A percentile compares a stretch with the other conserved stretches of the same genome.
These are phyloP conservation scores for Erysimum cheiranthoides DNA, from an alignment of 345 rosid genomes.

Conservation along the genomic window DNA sequence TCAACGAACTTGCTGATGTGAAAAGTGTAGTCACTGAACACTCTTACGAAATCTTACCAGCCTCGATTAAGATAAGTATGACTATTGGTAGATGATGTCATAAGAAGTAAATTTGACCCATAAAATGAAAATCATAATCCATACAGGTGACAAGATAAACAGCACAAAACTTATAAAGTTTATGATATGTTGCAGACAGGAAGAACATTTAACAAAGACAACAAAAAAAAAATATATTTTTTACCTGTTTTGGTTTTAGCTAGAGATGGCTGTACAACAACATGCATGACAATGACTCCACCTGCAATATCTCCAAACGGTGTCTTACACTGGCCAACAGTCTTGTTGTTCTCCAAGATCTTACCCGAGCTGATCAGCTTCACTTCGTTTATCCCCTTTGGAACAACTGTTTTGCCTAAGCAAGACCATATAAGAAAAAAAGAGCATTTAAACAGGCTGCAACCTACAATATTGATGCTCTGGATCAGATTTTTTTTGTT, in stretches of 20 bases:
- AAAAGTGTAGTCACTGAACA: not conserved
- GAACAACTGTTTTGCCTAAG: conserved; percentile 74
- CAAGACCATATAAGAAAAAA: not conserved
- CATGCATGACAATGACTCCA: conserved; percentile 73
- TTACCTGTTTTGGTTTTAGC: conserved; percentile 73
- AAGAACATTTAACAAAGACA: not conserved
- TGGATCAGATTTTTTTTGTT: not conserved
- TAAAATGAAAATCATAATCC: not conserved
- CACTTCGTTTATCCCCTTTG: conserved; percentile 80
- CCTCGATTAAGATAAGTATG: conserved; percentile 1
- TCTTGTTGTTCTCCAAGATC: conserved; percentile 81
- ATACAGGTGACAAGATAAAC: conserved; percentile 7
- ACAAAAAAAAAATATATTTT: not conserved
- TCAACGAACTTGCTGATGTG: conserved; percentile 25
- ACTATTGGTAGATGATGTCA: conserved; percentile 5
- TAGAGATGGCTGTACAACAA: conserved; percentile 86
- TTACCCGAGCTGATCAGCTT: conserved; percentile 89
- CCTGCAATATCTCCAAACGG: conserved; percentile 76
- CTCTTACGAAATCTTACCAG: conserved; percentile 1
- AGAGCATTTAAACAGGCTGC: not conserved
- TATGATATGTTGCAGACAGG: not conserved
- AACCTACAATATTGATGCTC: not conserved
- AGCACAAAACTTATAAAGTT: not conserved
- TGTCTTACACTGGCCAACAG: conserved; percentile 82
- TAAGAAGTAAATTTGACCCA: not conserved